These are phyloP conservation scores for Pyrenula aspistea DNA, from an alignment of 495 filamentous ascomycete species.

Conservation along the genomic window DNA sequence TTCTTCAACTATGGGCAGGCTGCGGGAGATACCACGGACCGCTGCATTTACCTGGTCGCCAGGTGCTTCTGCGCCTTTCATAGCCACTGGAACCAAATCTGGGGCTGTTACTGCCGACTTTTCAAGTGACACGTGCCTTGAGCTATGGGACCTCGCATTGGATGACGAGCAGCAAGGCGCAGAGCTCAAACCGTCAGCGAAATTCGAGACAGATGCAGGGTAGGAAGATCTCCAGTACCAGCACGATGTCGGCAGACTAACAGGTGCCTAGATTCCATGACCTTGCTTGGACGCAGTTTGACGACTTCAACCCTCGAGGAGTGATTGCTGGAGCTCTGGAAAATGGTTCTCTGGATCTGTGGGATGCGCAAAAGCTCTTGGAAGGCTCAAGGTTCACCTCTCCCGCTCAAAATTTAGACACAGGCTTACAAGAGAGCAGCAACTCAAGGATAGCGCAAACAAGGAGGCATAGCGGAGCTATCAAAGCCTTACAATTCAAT, in stretches of 20 bases:
- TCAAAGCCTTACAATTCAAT: slow-evolving; percentile 97
- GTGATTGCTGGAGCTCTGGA: slow-evolving; percentile 93
- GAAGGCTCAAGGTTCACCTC: slow-evolving; percentile 38
- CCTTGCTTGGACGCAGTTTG: slow-evolving; percentile 81
- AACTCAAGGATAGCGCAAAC: slow-evolving; percentile 76
- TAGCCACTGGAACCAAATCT: slow-evolving; percentile 91
- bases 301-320: slow-evolving; percentile 61
- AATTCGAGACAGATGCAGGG: slow-evolving; percentile 82
- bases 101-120: slow-evolving; percentile 95
- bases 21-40: slow-evolving; percentile 90
- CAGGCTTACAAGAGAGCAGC: slow-evolving; percentile 26
- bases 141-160: slow-evolving; percentile 88
- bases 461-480: slow-evolving; percentile 84
- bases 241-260: too few relatives aligned
- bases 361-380: slow-evolving; percentile 84
- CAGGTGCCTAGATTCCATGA: slow-evolving; percentile 70
- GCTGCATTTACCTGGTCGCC: slow-evolving; percentile 96
- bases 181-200: slow-evolving; percentile 77
- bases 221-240: too few relatives aligned
- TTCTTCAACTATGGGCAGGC: slow-evolving; percentile 59
- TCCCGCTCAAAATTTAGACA: slow-evolving; percentile 6
- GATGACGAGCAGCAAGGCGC: slow-evolving; percentile 58
- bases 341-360: slow-evolving; percentile 90
- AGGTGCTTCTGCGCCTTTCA: slow-evolving; percentile 56
- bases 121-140: slow-evolving; percentile 90